phyloP scores from a whole-genome alignment of 352 stramenopile species.

The Phytophthora ramorum region DNA sequence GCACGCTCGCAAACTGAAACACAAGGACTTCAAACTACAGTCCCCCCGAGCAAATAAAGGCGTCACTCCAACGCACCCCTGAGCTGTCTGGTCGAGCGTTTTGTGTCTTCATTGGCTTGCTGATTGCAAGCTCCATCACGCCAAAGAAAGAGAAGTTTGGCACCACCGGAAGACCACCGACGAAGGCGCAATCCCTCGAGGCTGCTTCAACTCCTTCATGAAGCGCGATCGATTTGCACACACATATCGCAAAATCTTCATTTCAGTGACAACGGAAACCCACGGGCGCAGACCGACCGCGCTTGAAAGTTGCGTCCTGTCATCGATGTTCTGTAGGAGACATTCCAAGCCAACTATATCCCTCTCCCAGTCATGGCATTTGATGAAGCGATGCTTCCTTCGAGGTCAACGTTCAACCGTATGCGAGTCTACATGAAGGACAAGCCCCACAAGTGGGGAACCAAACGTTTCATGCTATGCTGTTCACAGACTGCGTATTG shows the following conservation, averaged over 20 bases:
- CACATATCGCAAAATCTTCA: slow-evolving; percentile 8
- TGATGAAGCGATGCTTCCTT: background rate
- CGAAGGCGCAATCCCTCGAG: slow-evolving; percentile 2
- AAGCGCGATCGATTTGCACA: slow-evolving; percentile 1
- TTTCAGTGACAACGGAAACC: slow-evolving; percentile 5
- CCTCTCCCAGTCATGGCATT: background rate
- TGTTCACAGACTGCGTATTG: background rate
- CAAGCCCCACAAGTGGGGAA: slow-evolving; percentile 2
- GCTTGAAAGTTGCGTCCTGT: slow-evolving; percentile 2
- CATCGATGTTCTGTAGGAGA: background rate
- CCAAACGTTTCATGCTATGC: background rate
- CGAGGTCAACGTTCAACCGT: no score
- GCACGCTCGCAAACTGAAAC: background rate
- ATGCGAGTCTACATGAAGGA: no score
- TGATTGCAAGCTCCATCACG: background rate
- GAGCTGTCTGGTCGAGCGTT: background rate
- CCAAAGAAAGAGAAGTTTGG: slow-evolving; percentile 10
- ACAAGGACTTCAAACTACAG: background rate
- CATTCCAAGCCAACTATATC: slow-evolving; percentile 6
- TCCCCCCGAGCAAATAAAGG: background rate
- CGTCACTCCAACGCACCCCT: background rate
- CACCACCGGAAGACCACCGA: slow-evolving; percentile 12
- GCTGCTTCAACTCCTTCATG: slow-evolving; percentile 3
- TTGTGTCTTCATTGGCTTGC: slow-evolving; percentile 6
- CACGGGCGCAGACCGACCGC: background rate